Conservation (phyloP, 768 basidiomycete species). For the Sporobolomyces phaffii region DNA sequence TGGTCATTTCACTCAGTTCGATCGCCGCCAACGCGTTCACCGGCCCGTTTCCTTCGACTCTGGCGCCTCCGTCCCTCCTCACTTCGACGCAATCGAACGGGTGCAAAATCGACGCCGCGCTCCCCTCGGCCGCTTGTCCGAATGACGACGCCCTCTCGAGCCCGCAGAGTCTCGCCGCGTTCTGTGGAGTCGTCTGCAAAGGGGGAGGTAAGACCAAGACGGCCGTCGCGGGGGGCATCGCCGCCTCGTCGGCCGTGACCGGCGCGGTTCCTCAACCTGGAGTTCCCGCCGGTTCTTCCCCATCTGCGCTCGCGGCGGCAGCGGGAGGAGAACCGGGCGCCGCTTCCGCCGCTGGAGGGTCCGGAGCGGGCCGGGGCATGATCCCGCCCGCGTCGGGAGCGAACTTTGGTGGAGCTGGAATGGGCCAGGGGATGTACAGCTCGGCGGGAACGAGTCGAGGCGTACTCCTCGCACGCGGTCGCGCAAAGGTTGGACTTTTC, state of each 20-base stretch:
- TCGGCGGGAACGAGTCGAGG: not conserved
- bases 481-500: not conserved
- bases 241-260: not conserved
- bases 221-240: not conserved
- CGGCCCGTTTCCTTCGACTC: conserved; percentile 10
- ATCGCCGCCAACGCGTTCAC: conserved; percentile 11
- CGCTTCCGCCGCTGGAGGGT: not conserved
- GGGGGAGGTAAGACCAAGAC: conserved; percentile 4
- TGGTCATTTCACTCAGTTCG: not conserved
- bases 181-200: conserved; percentile 21
- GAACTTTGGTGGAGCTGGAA: not conserved
- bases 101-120: conserved; percentile 13
- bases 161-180: not conserved
- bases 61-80: conserved; percentile 17
- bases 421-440: not conserved
- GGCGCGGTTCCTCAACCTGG: not conserved
- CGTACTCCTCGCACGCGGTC: not conserved
- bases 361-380: not conserved
- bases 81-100: conserved; percentile 8
- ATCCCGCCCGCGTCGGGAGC: not conserved
- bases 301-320: no score
- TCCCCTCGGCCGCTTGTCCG: conserved; percentile 14
- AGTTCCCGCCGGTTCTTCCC: not conserved
- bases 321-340: not conserved
- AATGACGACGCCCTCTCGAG: not conserved